Evolutionary conservation across 164 flowering plant species (phyloP).

Genomic region (Dillenia suffruticosa): DNA sequence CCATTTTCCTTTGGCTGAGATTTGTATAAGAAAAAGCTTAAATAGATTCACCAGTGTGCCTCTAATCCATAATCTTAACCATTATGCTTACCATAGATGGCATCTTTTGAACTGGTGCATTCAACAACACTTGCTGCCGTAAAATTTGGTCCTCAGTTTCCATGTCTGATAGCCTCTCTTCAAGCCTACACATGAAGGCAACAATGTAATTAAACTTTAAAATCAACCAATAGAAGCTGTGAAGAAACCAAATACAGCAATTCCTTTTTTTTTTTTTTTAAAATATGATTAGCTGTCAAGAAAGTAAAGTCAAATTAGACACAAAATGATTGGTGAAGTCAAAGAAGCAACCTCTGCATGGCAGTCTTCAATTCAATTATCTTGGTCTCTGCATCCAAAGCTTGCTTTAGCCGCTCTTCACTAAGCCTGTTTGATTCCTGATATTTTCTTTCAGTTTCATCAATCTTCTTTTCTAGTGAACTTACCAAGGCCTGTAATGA

Average conservation of each 20-base stretch:
- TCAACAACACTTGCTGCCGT: conserved; percentile 55
- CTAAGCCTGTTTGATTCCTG: conserved; percentile 76
- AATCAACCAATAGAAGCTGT: not conserved
- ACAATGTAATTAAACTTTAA: not conserved
- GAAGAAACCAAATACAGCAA: not conserved
- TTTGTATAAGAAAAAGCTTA: not conserved
- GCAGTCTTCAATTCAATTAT: conserved; percentile 69
- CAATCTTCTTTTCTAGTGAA: conserved; percentile 84
- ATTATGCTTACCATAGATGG: conserved; percentile 35
- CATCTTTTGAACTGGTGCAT: conserved; percentile 46
- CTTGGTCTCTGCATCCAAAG: conserved; percentile 81
- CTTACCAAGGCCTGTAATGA: conserved; percentile 56
- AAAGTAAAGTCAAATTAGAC: not conserved
- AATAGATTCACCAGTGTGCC: too few species aligned
- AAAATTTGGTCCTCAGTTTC: conserved; percentile 79
- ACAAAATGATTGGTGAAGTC: not conserved
- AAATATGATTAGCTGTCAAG: too few species aligned
- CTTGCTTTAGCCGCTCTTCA: conserved; percentile 90
- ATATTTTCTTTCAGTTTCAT: conserved; percentile 81
- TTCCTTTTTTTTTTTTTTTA: not conserved
- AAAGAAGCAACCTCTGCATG: conserved; percentile 67
- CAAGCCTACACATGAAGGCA: conserved; percentile 46
- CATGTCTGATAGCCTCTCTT: conserved; percentile 77
- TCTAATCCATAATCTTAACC: too few species aligned
- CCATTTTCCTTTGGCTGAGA: conserved; percentile 78